Base-by-base conservation (phyloP, 2,329 filamentous ascomycete genomes). In the Didymella keratinophila region DNA sequence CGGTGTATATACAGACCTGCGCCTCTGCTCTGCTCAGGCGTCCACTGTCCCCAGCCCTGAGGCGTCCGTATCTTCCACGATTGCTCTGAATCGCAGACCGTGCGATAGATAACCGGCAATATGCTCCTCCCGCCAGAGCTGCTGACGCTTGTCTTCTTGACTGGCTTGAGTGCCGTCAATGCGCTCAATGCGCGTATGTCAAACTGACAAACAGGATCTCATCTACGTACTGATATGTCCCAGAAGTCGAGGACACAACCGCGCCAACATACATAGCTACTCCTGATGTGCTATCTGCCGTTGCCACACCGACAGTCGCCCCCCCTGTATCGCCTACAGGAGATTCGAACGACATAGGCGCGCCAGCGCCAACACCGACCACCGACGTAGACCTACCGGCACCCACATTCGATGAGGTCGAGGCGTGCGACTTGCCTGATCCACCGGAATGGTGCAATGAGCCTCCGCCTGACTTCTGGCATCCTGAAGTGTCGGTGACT, bases 401-500 rank as follows among this genome's bases (percentile, higher is more conserved):
- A n/a, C 48, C 48, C 12, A 52, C 37, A 1, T 39, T 39, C 36
- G 36, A 39, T 20, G 54, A 57, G 11, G 41, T 51, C 39, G 43
- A 51, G 9, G 46, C 54, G 25, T 57, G 54, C 43, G 48, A 57
- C 18, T 32, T 53, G 21, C 21, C 50, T 6, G 55, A 58, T 4
- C 49, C 55, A n/a, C 55, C 55, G 9, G 28, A 49, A 9, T 58
- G 55, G 55, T 52, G 50, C 23, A 36, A 49, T 6, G 47, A 49
- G 14, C 44, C 53, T 4, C 49, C 53, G 18, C 48, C 53, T 9
- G 20, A 21, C 14, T 39, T 53, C 12, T 44, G 45, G 44, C 50
- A 51, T 18, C 54, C 52, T 20, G 45, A 49, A 37, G 49, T 60
- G 12, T 51, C 64, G 18, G 67, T 51, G 28, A 64, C 66, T 20